A percentile compares a stretch with the other conserved stretches of the same genome.
phyloP scores from a whole-genome alignment of 2,329 filamentous ascomycete genomes.

The Stemphylium vesicarium region DNA sequence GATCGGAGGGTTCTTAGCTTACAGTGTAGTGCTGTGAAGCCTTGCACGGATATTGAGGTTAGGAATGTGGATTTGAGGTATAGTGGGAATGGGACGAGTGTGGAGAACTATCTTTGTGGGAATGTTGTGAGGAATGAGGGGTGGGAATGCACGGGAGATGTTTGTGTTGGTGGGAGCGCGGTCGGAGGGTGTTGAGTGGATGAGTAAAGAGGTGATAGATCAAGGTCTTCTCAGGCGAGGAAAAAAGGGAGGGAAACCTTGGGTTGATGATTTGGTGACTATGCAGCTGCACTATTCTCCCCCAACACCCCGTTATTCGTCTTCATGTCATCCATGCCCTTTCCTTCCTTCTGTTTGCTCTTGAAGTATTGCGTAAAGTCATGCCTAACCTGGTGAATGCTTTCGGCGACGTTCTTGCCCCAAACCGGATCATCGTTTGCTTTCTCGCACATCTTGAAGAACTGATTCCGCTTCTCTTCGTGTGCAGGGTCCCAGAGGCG shows the following conservation, averaged over 20 bases:
- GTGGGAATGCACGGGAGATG: too few relatives aligned
- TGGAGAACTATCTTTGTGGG: too few relatives aligned
- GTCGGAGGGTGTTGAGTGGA: too few relatives aligned
- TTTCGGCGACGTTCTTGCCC: slow-evolving; percentile 34
- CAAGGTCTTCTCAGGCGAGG: background rate
- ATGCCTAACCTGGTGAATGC: slow-evolving; percentile 38
- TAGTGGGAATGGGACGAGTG: too few relatives aligned
- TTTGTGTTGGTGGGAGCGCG: too few relatives aligned
- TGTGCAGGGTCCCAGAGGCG: slow-evolving; percentile 41
- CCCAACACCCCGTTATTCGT: slow-evolving; percentile 6
- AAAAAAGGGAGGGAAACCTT: too few relatives aligned
- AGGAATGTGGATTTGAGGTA: too few relatives aligned
- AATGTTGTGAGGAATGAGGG: too few relatives aligned
- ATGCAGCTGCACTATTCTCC: slow-evolving; percentile 15
- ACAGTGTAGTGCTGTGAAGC: too few relatives aligned
- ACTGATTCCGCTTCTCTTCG: slow-evolving; percentile 39
- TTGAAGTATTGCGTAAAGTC: slow-evolving; percentile 48
- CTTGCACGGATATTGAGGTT: too few relatives aligned
- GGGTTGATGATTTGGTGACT: background rate
- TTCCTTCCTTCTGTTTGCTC: slow-evolving; percentile 26
- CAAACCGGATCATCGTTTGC: slow-evolving; percentile 38
- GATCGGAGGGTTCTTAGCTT: too few relatives aligned
- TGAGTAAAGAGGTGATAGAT: too few relatives aligned
- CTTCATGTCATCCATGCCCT: slow-evolving; percentile 6
- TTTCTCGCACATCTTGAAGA: slow-evolving; percentile 42